Evolutionary conservation across 257 asterid genomes (phyloP), one percentile per base, ranked within the genome.

Genomic region (Solanum appendiculatum): DNA sequence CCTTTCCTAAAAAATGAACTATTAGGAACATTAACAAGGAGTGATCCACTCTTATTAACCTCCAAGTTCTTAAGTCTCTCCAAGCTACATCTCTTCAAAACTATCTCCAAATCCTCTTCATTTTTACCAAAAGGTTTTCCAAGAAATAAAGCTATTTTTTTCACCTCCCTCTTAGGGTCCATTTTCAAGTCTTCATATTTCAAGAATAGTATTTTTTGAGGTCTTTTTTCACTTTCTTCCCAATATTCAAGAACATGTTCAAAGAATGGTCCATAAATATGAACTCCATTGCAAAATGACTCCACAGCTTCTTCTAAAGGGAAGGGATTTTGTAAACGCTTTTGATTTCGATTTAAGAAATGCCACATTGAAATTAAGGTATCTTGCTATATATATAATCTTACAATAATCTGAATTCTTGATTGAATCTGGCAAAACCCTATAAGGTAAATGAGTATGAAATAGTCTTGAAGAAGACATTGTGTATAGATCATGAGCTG

Each of bases 1-100:
- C 74, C 74, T 66, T 66, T 66, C 29, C 74, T 66, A 1, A 66
- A 27, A 66, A 0, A 66, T 66, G 74, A 33, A 66, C 0, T 66
- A 29, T 66, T 66, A 23, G 29, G 39, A 23, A 6, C 0, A 27
- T 2, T 1, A 13, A 11, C 2, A 5, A 6, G 0, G 23, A 29
- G 1, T 14, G 74, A 66, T 66, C 10, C 74, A 29, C 74, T 13
- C 74, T 29, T 66, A 14, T 66, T 66, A 66, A 29, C 74, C 74
- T 68, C 37, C 39, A 68, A 68, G 1, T 29, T 68, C 74, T 68
- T 29, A 29, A 68, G 74, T 23, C 74, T 68, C 74, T 68, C 74
- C 74, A 68, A 68, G 37, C 74, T 68, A 68, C 74, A 68, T 10
- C 29, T 68, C 6, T 68, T 68, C 39, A 68, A 68, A 68, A 68